Evolutionary conservation across 495 filamentous ascomycete species (phyloP), one percentile per base, ranked within the genome.

Genomic region (Penicillium antarcticum): DNA sequence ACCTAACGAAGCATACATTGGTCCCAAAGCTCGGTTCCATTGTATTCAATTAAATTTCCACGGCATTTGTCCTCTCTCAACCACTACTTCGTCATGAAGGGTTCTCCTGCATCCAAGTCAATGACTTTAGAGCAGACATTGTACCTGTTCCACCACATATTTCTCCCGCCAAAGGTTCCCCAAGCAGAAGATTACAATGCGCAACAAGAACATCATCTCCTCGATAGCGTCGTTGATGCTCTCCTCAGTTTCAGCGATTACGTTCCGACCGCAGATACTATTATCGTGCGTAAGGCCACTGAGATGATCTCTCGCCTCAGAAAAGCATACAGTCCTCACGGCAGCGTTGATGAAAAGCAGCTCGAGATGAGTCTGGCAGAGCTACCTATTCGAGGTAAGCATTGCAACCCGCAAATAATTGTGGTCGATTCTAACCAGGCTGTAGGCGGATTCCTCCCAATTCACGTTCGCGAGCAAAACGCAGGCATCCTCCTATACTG

Each of bases 401-500:
- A 38, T 13, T 16, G 24, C 4, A 31, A 5, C 4, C 1, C 29
- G 21, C 24, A n/a, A 5, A 13, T 16, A 11, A 21, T 2, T 21
- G 36, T 4, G 37, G 14, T 26, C 1, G 14, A 37, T 11, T 5
- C 8, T 50, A 29, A 48, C 23, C 7, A 14, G 37, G 11, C 26
- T 46, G 12, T 33, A 68, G 62, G 55, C 48, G 61, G 56, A 26
- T 4, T 61, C 40, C 11, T 79, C 21, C 56, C 67, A 1, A 53
- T 83, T 11, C 61, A 84, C 45, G 66, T 87, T 26, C 56, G 60
- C n/a, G 66, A 59, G 12, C 85, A 87, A 56, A 88, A 88, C 60
- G 80, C 81, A 1, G 85, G 68, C 0, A 46, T 87, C 0, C 53
- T 86, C 8, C 59, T 86, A 37, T 70, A 66, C 2, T 63, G 54